Evolutionary conservation across 2,329 filamentous ascomycete genomes (phyloP), one percentile per base, ranked within the genome.

Genomic region (Hymenoscyphus scutula): DNA sequence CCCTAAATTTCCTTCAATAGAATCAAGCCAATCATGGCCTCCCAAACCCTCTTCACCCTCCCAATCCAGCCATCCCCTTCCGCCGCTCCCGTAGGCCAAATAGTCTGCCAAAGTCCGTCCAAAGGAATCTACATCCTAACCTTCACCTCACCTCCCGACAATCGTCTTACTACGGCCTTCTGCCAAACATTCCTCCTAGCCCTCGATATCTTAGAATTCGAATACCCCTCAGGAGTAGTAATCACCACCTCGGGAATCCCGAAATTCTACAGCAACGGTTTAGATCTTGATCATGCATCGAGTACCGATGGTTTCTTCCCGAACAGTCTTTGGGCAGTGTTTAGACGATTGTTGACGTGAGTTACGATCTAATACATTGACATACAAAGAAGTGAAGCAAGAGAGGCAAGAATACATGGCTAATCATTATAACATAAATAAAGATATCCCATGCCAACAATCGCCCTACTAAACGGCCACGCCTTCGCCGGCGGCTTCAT

Each of bases 251-350:
- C 87, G 51, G 84, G 82, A 56, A 89, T 93, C 63, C 74, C 79
- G 58, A 95, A 95, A 73, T 94, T 94, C 80, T 95, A 89, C 78
- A 88, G 84, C 74, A 94, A 94, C 76, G 91, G 91, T 0, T 82
- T 95, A n/a, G 89, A 95, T 74, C 82, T 93, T 15, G 81, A 85
- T 45, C 84, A 90, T 72, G 88, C 86, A n/a, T 71, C 80, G 37
- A 75, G 77, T 32, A 84, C 84, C 0, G 80, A 84, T 1, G 80
- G 80, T 2, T 94, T 89, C 78, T 85, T 86, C 70, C 77, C 84
- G 1, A 74, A 80, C 13, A 79, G 80, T 58, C 76, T 92, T 11
- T 92, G 87, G 76, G 78, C 79, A 15, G 74, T 93, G 1, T 92
- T 87, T 79, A 78, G 80, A 48, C 80, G 89, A 5, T 76, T 92